Conservation (phyloP, 177 flowering plant species). For the Tripterygium wilfordii region DNA sequence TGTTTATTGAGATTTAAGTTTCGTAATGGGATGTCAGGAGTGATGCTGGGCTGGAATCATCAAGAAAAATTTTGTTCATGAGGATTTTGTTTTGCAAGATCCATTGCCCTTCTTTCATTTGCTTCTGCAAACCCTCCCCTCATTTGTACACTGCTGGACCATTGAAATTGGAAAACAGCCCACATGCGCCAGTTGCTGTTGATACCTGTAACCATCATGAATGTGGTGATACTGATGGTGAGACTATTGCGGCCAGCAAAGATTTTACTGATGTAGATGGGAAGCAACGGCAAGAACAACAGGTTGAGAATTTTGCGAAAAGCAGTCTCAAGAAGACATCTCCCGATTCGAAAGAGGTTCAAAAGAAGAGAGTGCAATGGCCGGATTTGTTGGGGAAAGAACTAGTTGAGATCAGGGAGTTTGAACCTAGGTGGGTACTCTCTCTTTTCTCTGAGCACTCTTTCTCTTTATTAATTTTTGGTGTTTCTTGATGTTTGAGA, state of each 20-base stretch:
- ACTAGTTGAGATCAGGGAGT: constrained; percentile 73
- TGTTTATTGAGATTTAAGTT: too few species aligned
- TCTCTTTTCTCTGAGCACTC: constrained; percentile 6
- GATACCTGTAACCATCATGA: constrained; percentile 28
- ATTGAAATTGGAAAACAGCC: constrained; percentile 54
- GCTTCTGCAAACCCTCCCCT: constrained; percentile 79
- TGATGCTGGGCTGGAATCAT: neutral
- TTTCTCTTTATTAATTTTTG: too few species aligned
- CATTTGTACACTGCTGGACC: constrained; percentile 46
- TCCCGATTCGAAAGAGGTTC: constrained; percentile 11
- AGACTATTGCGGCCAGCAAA: constrained; percentile 31
- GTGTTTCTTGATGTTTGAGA: too few species aligned
- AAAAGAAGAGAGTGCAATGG: constrained; percentile 72
- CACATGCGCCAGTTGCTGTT: constrained; percentile 29
- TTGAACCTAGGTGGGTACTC: constrained; percentile 57
- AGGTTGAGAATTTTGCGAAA: constrained; percentile 23
- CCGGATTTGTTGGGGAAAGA: constrained; percentile 67
- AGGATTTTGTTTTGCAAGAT: constrained; percentile 79
- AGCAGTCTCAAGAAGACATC: constrained; percentile 48
- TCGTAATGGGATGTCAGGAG: neutral
- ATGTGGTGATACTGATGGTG: constrained; percentile 24
- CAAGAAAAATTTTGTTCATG: constrained; percentile 36
- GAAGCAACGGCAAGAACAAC: constrained; percentile 9
- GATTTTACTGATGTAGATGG: constrained; percentile 22
- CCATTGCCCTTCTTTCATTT: constrained; percentile 70